Evolutionary conservation across 1,284 basidiomycete species (phyloP), one percentile per base, ranked within the genome.

Genomic region (Moesziomyces sp.): DNA sequence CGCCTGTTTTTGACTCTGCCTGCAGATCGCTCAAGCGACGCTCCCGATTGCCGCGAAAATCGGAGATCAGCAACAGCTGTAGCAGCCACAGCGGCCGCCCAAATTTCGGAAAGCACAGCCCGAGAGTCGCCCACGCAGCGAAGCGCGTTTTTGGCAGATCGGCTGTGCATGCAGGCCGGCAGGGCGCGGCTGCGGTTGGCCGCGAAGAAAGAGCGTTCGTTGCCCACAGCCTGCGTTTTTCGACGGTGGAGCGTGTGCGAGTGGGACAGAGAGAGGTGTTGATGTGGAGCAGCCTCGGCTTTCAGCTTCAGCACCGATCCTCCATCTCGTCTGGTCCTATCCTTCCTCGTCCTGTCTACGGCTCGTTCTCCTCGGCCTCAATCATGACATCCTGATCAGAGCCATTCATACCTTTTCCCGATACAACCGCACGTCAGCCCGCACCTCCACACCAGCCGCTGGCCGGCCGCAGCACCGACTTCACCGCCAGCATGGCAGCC

Each of bases 401-500:
- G 11, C 30, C 30, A 4, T 16, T 26, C 13, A 14, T 26, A 16
- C 46, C 46, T 11, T 35, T n/a, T 13, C 28, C 28, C 14, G 21
- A 43, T n/a, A 14, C 21, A 3, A n/a, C n/a, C 5, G 21, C 16
- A n/a, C n/a, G 8, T 23, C 1, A 3, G 21, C 5, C 10, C 8
- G 24, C 26, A n/a, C 35, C 16, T 19, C 19, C 9, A 5, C 14
- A 30, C n/a, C 38, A 4, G 19, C 43, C 9, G n/a, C 43, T 21
- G n/a, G 23, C 21, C 43, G 23, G 43, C 19, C 9, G 23, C 43
- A 45, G 19, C 43, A 45, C 21, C 5, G 5, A 18, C 21, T 19
- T n/a, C 14, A 7, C 3, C 19, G n/a, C 55, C 19, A 54, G 3
- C n/a, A 72, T 72, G 69, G 70, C 70, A 8, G 70, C 70, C 8